Evolutionary conservation across 2,329 filamentous ascomycete species (phyloP), one percentile per base, ranked within the genome.

Genomic region (Sphaerulina vaccinii): DNA sequence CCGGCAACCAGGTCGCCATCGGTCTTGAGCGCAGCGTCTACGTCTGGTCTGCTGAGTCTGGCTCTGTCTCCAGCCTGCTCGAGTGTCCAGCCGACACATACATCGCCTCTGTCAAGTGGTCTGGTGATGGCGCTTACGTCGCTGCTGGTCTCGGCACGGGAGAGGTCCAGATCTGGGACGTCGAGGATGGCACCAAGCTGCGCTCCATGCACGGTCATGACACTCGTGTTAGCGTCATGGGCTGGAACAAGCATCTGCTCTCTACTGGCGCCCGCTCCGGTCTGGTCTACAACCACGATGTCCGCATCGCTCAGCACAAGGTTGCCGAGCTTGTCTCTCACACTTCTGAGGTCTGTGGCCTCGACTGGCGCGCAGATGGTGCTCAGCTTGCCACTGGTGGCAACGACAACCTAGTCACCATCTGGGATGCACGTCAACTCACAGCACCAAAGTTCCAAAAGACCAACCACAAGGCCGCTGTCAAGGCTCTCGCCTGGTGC

Each of bases 151-250:
- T 99, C 44, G 92, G 91, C 56, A 90, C 90, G 32, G 93, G 93
- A 54, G 93, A 99, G 72, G 90, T 99, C 32, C 93, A 99, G 76
- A 99, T 99, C 75, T 99, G 93, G 92, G 93, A 97, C 66, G 92
- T 96, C 22, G 88, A 95, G 65, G 93, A 99, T 72, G 84, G 87
- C 56, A 86, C 85, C 68, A 97, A 97, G 81, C 86, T 99, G 54
- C 91, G 93, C 71, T 96, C 90, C 79, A 99, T 99, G 93, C 88
- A 90, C 70, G 93, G 93, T 55, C 93, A 99, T 69, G 92, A 97
- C 68, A 92, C 90, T 33, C 91, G 93, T 49, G 92, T 99, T 58
- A 90, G 91, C 68, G 92, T 96, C 60, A 96, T 97, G 91, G 90
- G 91, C 67, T 99, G 93, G 93, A 96, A 90, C 80, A 97, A 97